Conservation (phyloP, 2,329 filamentous ascomycete genomes). For the Tolypocladium inflatum region DNA sequence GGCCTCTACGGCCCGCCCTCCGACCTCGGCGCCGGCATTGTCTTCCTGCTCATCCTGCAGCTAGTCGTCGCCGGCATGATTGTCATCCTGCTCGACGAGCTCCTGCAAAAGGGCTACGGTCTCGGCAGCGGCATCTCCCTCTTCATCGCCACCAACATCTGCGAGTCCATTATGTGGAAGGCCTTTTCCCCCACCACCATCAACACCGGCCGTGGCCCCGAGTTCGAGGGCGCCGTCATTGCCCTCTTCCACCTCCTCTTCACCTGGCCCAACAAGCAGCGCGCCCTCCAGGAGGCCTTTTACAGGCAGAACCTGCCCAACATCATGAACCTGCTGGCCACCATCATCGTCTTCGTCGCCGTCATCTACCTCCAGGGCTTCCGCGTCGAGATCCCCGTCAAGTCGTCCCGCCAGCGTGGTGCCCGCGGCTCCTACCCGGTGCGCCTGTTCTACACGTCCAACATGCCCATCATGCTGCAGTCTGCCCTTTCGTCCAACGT, state of each 20-base stretch:
- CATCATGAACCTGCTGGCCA: conserved; percentile 96
- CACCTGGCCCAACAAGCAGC: conserved; percentile 99
- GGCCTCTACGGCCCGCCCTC: conserved; percentile 95
- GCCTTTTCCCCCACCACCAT: conserved; percentile 98
- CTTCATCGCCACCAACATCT: conserved; percentile 99
- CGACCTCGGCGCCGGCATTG: conserved; percentile 94
- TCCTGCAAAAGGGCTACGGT: conserved; percentile 98
- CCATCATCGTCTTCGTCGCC: conserved; percentile 84
- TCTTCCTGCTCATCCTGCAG: conserved; percentile 96
- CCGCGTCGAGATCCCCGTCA: conserved; percentile 99
- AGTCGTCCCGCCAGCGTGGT: conserved; percentile 97
- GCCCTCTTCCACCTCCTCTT: conserved; percentile 95
- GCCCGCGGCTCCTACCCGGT: conserved; percentile 97
- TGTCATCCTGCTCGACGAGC: conserved; percentile 97
- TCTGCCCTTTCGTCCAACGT: conserved; percentile 97
- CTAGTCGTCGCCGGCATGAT: conserved; percentile 96
- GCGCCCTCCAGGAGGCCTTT: conserved; percentile 96
- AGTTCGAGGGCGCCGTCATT: conserved; percentile 98
- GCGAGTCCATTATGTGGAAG: conserved; percentile 99
- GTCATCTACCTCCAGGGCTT: conserved; percentile 99
- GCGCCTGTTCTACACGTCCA: conserved; percentile 99
- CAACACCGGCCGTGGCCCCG: conserved; percentile 97
- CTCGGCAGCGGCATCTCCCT: conserved; percentile 97
- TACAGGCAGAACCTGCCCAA: conserved; percentile 99
- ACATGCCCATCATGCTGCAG: conserved; percentile 99